Evolutionary conservation across 2,329 filamentous ascomycete genomes (phyloP).

Genomic region (Hypoxylon sp.): DNA sequence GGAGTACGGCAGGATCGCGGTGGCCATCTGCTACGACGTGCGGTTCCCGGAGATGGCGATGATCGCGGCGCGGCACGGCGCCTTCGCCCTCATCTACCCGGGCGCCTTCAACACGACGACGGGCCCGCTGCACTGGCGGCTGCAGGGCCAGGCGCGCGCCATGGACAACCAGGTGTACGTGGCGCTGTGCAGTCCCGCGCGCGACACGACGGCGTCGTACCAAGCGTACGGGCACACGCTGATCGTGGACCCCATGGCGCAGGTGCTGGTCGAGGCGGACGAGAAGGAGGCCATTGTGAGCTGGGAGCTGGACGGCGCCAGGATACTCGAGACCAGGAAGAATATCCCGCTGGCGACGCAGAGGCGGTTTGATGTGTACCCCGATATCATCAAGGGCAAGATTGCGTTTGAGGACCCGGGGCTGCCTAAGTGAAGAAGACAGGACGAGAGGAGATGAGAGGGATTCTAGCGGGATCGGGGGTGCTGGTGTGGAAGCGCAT

Average conservation of each 20-base stretch:
- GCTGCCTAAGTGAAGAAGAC: conserved; percentile 37
- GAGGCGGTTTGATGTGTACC: conserved; percentile 94
- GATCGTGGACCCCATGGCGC: conserved; percentile 88
- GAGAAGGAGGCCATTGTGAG: conserved; percentile 83
- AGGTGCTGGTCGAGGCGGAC: conserved; percentile 83
- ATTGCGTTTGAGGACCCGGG: conserved; percentile 55
- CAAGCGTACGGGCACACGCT: conserved; percentile 94
- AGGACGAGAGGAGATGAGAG: neutral
- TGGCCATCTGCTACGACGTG: conserved; percentile 98
- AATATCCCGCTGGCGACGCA: conserved; percentile 89
- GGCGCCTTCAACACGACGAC: conserved; percentile 98
- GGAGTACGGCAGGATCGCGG: conserved; percentile 86
- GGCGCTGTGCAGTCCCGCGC: conserved; percentile 89
- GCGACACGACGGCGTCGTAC: conserved; percentile 83
- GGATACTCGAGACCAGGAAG: conserved; percentile 81
- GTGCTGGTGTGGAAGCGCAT: neutral
- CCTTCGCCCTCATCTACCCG: conserved; percentile 90
- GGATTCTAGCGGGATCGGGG: neutral
- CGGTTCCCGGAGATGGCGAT: conserved; percentile 95
- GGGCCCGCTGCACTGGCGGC: conserved; percentile 90
- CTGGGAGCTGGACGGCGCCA: conserved; percentile 76
- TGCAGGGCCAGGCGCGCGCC: conserved; percentile 85
- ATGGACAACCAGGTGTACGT: conserved; percentile 97
- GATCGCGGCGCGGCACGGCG: conserved; percentile 87
- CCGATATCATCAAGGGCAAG: conserved; percentile 81